Evolutionary conservation across 73 alveolate species (phyloP), one percentile per base, ranked within the genome.

Genomic region (Stentor roeselii): DNA sequence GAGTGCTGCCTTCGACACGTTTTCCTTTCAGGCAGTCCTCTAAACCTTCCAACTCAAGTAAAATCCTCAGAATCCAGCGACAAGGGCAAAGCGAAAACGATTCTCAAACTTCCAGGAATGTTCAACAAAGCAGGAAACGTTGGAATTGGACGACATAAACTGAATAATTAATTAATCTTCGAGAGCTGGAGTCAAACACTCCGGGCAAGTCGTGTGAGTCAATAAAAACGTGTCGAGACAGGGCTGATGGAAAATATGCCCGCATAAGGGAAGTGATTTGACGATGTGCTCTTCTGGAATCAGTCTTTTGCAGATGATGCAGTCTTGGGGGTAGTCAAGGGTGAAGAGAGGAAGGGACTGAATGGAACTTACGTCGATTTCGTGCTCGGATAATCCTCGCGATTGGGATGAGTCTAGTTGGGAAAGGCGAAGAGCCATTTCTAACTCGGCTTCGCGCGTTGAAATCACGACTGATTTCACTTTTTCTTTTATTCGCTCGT

Each of bases 1-100:
- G 89, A 87, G 42, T 87, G 94, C 86, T 87, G 93, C 34, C 88
- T 97, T 36, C 94, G 94, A 77, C 98, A 97, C 83, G 97, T 98
- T n/a, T 97, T 92, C 90, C 94, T 97, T 86, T 93, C 91, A 61
- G 94, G 92, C 21, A 50, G 21, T 50, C 30, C 21, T 50, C 21
- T 21, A 50, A 21, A 50, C 30, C 21, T 50, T 50, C 6, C 67
- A 50, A 21, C 67, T 50, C 21, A 21, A 11, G 6, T 11, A 50
- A 50, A 50, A 21, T 50, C 67, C 67, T 50, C 30, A 50, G 21
- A 50, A 11, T 50, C 30, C 21, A 50, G 21, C 6, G 30, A 6
- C 21, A 50, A 50, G 21, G 21, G 21, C 67, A 50, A 50, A 21
- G 67, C 21, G 67, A 50, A 50, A 11, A 50, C 6, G 6, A 21